A percentile compares a stretch with the other conserved stretches of the same genome.
Evolutionary conservation across 495 filamentous ascomycete species (phyloP).

Genomic region (Aspergillus sclerotiicarbonarius): DNA sequence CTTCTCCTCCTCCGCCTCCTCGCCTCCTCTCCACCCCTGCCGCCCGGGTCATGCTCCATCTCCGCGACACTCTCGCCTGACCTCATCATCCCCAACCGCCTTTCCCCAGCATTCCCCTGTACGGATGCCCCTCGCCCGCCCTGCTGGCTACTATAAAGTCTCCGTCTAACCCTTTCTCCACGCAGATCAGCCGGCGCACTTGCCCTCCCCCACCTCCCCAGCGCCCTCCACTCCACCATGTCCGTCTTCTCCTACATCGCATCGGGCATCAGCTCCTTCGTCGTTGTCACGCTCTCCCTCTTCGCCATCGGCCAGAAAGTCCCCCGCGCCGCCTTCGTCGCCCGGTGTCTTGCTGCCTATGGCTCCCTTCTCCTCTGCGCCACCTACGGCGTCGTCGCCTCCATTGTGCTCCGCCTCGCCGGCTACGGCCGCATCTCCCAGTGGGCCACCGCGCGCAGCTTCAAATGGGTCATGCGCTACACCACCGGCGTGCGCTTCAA

Average conservation of each 20-base stretch:
- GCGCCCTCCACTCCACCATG: constrained; percentile 25
- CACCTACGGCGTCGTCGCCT: constrained; percentile 73
- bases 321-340: constrained; percentile 62
- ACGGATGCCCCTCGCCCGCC: not conserved
- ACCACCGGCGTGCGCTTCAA: constrained; percentile 78
- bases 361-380: constrained; percentile 62
- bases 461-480: constrained; percentile 75
- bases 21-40: not conserved
- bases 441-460: constrained; percentile 77
- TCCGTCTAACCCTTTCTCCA: not conserved
- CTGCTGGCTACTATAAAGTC: not conserved
- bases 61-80: constrained; percentile 17
- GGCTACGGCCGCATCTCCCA: constrained; percentile 76
- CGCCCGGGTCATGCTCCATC: constrained; percentile 5
- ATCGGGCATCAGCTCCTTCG: constrained; percentile 55
- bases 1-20: not conserved
- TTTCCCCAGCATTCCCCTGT: not conserved
- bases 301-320: constrained; percentile 56
- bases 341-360: constrained; percentile 70
- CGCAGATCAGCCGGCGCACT: not conserved
- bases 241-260: constrained; percentile 44
- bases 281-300: constrained; percentile 53
- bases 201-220: not conserved
- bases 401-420: constrained; percentile 65
- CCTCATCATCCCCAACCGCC: constrained; percentile 13